phyloP scores from a whole-genome alignment of 768 basidiomycete species.

The Porpolomopsis calyptriformis region DNA sequence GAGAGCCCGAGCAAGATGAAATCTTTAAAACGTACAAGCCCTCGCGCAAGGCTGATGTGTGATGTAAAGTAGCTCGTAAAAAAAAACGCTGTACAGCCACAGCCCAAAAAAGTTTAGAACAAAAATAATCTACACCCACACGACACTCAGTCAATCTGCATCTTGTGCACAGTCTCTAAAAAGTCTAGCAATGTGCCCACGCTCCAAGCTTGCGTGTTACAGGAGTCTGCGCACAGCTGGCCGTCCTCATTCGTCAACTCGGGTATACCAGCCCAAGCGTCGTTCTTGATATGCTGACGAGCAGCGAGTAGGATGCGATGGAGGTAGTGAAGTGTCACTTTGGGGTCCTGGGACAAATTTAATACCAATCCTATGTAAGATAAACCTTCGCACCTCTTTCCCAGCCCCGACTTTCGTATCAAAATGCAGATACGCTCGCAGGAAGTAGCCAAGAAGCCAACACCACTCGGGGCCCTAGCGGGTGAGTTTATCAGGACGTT shows the following conservation, averaged over 20 bases:
- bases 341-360: slow-evolving; percentile 40
- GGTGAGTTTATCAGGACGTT: slow-evolving; percentile 13
- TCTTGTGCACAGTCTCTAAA: slow-evolving; percentile 58
- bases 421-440: slow-evolving; percentile 87
- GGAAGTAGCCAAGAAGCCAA: slow-evolving; percentile 92
- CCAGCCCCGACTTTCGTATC: slow-evolving; percentile 60
- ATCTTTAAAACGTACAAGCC: no score
- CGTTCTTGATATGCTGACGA: slow-evolving; percentile 62
- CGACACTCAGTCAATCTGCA: not conserved
- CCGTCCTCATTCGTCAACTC: slow-evolving; percentile 88
- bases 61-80: no score
- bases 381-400: slow-evolving; percentile 42
- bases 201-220: slow-evolving; percentile 94
- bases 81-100: no score
- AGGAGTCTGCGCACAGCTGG: slow-evolving; percentile 75
- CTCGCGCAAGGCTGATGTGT: no score
- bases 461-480: slow-evolving; percentile 87
- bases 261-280: slow-evolving; percentile 89
- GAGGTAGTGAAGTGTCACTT: slow-evolving; percentile 69
- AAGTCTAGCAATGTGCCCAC: slow-evolving; percentile 88
- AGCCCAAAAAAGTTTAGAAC: no score
- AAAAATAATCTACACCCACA: slow-evolving; percentile 1
- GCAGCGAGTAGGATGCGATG: slow-evolving; percentile 61
- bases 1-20: no score
- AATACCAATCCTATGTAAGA: not conserved